A percentile compares a stretch with the other conserved stretches of the same genome.
phyloP scores from a whole-genome alignment of 257 asterid species.

The Nicotiana undulata region DNA sequence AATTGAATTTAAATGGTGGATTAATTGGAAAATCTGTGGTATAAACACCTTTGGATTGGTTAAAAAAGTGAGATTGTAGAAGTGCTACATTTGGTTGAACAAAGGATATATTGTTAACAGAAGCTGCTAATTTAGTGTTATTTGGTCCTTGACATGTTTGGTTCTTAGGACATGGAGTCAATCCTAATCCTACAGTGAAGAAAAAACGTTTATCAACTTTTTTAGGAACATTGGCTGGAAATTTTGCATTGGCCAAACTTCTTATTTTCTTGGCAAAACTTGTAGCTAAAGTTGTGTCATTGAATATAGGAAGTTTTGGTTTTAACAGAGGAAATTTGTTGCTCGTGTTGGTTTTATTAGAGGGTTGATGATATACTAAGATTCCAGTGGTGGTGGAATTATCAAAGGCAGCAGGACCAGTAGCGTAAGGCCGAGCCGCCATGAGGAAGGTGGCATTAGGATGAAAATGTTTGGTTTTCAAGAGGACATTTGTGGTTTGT shows the following conservation, averaged over 20 bases:
- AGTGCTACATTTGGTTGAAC: slow-evolving; percentile 45
- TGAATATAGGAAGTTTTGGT: slow-evolving; percentile 25
- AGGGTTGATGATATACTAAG: slow-evolving; percentile 33
- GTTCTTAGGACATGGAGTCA: slow-evolving; percentile 33
- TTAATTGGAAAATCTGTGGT: slow-evolving; percentile 52
- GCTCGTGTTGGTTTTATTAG: background rate
- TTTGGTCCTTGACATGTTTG: slow-evolving; percentile 57
- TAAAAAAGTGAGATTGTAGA: slow-evolving; percentile 53
- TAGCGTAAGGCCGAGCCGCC: slow-evolving; percentile 48
- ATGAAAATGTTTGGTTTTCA: slow-evolving; percentile 27
- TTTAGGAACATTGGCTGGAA: slow-evolving; percentile 48
- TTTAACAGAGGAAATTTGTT: slow-evolving; percentile 21
- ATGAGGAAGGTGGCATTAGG: slow-evolving; percentile 47
- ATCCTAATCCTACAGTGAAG: slow-evolving; percentile 64
- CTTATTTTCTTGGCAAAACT: slow-evolving; percentile 28
- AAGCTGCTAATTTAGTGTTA: slow-evolving; percentile 40
- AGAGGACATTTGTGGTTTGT: slow-evolving; percentile 53
- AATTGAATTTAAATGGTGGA: slow-evolving; percentile 46
- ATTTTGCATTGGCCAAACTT: slow-evolving; percentile 32
- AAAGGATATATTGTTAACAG: slow-evolving; percentile 51
- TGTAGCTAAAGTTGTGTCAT: slow-evolving; percentile 30
- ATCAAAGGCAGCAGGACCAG: slow-evolving; percentile 51
- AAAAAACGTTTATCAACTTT: slow-evolving; percentile 35
- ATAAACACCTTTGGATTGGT: slow-evolving; percentile 45
- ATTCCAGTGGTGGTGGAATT: slow-evolving; percentile 43